These are phyloP conservation scores for Asterella californica DNA, from an alignment of 225 moss, liverwort and hornwort species.

Conservation along the genomic window DNA sequence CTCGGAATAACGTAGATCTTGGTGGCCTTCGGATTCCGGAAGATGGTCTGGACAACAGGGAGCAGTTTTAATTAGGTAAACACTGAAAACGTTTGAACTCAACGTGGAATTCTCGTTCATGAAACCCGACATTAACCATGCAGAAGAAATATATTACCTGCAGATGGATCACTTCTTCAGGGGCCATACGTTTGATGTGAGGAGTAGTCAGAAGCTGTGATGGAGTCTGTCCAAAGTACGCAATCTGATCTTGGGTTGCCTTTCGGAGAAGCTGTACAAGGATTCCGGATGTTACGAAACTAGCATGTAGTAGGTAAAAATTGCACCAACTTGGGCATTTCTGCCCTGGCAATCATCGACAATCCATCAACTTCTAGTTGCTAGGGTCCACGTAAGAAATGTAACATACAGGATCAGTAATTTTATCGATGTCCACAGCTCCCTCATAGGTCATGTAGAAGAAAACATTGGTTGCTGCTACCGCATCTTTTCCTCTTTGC, in stretches of 20 bases:
- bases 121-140: background rate
- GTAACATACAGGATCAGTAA: conserved; percentile 72
- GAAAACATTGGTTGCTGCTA: conserved; percentile 84
- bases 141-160: conserved; percentile 52
- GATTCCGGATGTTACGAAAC: background rate
- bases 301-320: background rate
- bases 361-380: background rate
- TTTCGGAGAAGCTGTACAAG: conserved; percentile 68
- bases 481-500: conserved; percentile 89
- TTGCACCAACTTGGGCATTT: background rate
- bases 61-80: background rate
- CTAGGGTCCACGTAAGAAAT: background rate
- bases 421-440: conserved; percentile 87
- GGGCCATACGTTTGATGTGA: conserved; percentile 68
- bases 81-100: background rate
- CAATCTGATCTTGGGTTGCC: conserved; percentile 87
- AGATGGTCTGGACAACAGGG: conserved; percentile 69
- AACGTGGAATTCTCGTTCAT: background rate
- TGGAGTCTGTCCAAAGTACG: conserved; percentile 84
- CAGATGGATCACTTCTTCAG: conserved; percentile 69
- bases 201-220: conserved; percentile 83
- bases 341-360: background rate
- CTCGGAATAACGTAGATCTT: conserved; percentile 88
- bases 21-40: conserved; percentile 82
- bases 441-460: conserved; percentile 91